Evolutionary conservation across 2,329 filamentous ascomycete species (phyloP), one percentile per base, ranked within the genome.

Genomic region (Plenodomus lindquistii): DNA sequence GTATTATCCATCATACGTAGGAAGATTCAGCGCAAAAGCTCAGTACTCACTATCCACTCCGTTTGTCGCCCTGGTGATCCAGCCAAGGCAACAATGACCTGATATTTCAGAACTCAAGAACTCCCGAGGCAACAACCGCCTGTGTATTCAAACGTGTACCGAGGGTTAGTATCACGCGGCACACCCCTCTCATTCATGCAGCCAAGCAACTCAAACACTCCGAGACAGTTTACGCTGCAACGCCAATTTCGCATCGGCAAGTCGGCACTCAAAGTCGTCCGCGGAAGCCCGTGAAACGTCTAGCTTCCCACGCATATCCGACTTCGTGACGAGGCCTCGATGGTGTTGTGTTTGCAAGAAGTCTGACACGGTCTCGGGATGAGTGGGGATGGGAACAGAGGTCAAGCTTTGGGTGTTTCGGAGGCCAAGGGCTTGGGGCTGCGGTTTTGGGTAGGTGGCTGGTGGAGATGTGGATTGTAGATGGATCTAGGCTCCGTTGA

Each of bases 361-460:
- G n/a, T n/a, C n/a, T n/a, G n/a, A n/a, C n/a, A n/a, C n/a, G n/a
- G n/a, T 24, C 10, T 24, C 22, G 22, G 5, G 22, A 10, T 10
- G 22, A 24, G 22, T 5, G 22, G 22, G 22, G 22, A 6, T 24
- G 10, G 22, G 22, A 24, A 24, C 6, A 24, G 5, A 24, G 22
- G 22, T 59, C 56, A 62, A 62, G 60, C 60, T 58, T 60, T 43
- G 46, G 31, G 27, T 47, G 58, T 63, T 46, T 57, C 50, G 41
- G 43, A 48, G 48, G 56, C 56, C 52, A 63, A 61, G 56, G 34
- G 27, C 46, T 52, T 52, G 46, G 52, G 21, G 21, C 17, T 46
- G 27, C 37, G 8, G 37, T 35, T 46, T 20, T 29, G 22, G 22
- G 22, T 24, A 22, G 34, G 42, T 22, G 34, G 18, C 18, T 36